Evolutionary conservation across 352 stramenopile species (phyloP).

Genomic region (Plasmopara viticola): DNA sequence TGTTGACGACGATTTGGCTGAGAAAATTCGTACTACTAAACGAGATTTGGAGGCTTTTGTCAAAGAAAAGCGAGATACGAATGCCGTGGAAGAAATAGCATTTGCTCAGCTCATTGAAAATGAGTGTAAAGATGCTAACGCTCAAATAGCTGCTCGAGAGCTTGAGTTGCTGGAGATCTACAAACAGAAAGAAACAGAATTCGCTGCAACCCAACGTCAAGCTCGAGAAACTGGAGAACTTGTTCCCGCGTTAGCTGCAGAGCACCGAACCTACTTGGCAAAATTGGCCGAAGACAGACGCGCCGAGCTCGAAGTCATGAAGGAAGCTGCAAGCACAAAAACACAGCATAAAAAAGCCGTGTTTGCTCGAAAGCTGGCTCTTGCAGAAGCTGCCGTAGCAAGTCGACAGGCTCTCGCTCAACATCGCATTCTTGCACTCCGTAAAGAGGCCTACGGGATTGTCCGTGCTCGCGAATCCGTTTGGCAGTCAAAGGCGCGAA

Average conservation of each 20-base stretch:
- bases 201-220: slow-evolving; percentile 56
- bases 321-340: slow-evolving; percentile 27
- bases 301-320: slow-evolving; percentile 51
- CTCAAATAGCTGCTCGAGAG: slow-evolving; percentile 57
- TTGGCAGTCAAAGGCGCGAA: slow-evolving; percentile 73
- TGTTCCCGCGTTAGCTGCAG: slow-evolving; percentile 54
- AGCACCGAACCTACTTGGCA: slow-evolving; percentile 75
- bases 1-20: slow-evolving; percentile 71
- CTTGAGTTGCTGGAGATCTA: slow-evolving; percentile 68
- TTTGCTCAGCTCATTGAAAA: slow-evolving; percentile 64
- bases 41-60: slow-evolving; percentile 75
- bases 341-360: slow-evolving; percentile 62
- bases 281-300: slow-evolving; percentile 75
- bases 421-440: slow-evolving; percentile 65
- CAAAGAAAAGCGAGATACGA: slow-evolving; percentile 58
- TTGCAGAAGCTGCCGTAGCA: slow-evolving; percentile 65
- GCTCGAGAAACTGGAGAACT: slow-evolving; percentile 59
- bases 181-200: slow-evolving; percentile 71
- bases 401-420: slow-evolving; percentile 63
- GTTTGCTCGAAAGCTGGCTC: slow-evolving; percentile 72
- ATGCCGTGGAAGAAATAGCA: slow-evolving; percentile 40
- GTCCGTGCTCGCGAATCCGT: slow-evolving; percentile 63
- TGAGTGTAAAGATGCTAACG: slow-evolving; percentile 40
- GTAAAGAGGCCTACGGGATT: slow-evolving; percentile 72
- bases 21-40: slow-evolving; percentile 78